Percentiles rank a stretch among this genome's conserved stretches.
These are phyloP conservation scores for Trichophyton equinum DNA, from an alignment of 2,329 filamentous ascomycete genomes.

Conservation along the genomic window DNA sequence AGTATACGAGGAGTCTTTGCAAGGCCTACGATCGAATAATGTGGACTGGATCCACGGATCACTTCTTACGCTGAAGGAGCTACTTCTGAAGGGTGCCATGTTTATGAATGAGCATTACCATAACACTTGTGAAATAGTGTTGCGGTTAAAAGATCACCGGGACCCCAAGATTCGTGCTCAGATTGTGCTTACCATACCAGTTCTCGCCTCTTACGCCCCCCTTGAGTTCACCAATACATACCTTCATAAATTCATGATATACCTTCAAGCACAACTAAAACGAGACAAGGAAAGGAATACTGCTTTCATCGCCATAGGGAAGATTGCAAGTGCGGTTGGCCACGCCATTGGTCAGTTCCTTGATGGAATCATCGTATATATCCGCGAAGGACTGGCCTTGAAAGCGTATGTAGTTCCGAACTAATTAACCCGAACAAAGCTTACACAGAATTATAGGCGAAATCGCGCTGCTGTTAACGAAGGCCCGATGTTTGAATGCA, in stretches of 20 bases:
- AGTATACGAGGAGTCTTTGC: constrained; percentile 74
- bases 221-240: constrained; percentile 78
- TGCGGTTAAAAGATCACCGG: constrained; percentile 83
- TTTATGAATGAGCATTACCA: constrained; percentile 96
- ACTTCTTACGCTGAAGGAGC: constrained; percentile 78
- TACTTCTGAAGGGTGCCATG: constrained; percentile 92
- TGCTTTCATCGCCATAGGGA: constrained; percentile 89
- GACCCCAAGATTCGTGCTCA: constrained; percentile 80
- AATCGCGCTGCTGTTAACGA: constrained; percentile 47
- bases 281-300: constrained; percentile 89
- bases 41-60: constrained; percentile 91
- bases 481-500: constrained; percentile 85
- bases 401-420: constrained; percentile 45
- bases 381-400: constrained; percentile 75
- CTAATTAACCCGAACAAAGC: constrained; percentile 6
- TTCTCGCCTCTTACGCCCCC: constrained; percentile 83
- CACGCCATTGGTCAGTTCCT: constrained; percentile 91
- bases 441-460: constrained; percentile 32
- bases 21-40: constrained; percentile 65
- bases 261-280: constrained; percentile 84
- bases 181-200: constrained; percentile 80
- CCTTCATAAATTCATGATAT: constrained; percentile 93
- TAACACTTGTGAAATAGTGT: constrained; percentile 83
- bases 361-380: constrained; percentile 84
- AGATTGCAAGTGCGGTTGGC: constrained; percentile 91